Evolutionary conservation across 768 basidiomycete genomes (phyloP).

Genomic region (Termitomyces sp.): DNA sequence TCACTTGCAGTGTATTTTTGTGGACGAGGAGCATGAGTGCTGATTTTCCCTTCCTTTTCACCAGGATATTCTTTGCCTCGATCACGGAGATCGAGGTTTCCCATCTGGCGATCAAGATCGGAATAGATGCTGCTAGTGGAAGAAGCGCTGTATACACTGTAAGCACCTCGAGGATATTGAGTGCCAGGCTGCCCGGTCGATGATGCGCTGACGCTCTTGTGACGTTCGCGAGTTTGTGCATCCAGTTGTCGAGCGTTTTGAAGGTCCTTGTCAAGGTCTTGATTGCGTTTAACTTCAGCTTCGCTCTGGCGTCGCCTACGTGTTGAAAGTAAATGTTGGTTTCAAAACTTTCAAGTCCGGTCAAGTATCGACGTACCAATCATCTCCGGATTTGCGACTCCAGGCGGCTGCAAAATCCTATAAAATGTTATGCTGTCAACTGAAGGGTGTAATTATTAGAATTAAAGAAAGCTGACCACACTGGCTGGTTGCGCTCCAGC

Average conservation of each 20-base stretch:
- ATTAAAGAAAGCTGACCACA: conserved; percentile 36
- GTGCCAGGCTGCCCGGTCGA: conserved; percentile 19
- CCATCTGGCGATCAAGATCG: conserved; percentile 42
- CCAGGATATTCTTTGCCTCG: conserved; percentile 28
- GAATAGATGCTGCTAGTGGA: conserved; percentile 27
- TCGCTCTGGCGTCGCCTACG: conserved; percentile 40
- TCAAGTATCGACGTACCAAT: conserved; percentile 38
- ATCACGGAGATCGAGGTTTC: conserved; percentile 39
- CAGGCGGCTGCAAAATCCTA: conserved; percentile 64
- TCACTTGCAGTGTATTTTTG: conserved; percentile 47
- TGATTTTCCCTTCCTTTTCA: conserved; percentile 35
- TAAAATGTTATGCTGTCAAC: neutral
- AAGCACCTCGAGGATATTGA: conserved; percentile 27
- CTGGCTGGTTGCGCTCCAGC: conserved; percentile 58
- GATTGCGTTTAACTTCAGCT: conserved; percentile 42
- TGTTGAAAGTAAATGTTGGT: conserved; percentile 6
- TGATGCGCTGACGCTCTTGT: conserved; percentile 51
- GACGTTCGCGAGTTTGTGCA: conserved; percentile 46
- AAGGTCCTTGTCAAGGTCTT: conserved; percentile 56
- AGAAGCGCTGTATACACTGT: conserved; percentile 22
- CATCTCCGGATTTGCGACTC: conserved; percentile 43
- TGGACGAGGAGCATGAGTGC: conserved; percentile 33
- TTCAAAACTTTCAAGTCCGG: conserved; percentile 6
- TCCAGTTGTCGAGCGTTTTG: conserved; percentile 59
- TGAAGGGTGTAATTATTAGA: conserved; percentile 6